Percentiles rank a stretch among this genome's conserved stretches.
Conservation (phyloP, 106 monocot genomes). For the Dioscorea zingiberensis region DNA sequence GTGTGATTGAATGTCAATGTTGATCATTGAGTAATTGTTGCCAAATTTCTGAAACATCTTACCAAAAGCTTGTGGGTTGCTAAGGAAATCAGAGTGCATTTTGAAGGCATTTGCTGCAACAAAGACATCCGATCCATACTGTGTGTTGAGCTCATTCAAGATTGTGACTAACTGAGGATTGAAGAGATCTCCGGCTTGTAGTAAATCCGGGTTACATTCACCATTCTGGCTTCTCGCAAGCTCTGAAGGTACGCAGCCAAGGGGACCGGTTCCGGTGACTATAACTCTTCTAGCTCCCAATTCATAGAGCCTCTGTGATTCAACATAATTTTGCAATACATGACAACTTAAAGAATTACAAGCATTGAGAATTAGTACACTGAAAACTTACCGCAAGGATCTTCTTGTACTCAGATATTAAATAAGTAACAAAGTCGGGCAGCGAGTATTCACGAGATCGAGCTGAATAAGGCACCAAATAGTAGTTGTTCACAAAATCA, state of each 20-base stretch:
- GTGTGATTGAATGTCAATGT: neutral
- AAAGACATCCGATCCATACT: slow-evolving; percentile 33
- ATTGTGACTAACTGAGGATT: slow-evolving; percentile 39
- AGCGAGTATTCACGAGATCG: slow-evolving; percentile 69
- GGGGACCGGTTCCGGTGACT: slow-evolving; percentile 42
- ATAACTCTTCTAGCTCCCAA: slow-evolving; percentile 32
- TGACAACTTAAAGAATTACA: neutral
- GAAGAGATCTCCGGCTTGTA: slow-evolving; percentile 39
- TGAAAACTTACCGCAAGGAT: slow-evolving; percentile 52
- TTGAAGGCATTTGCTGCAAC: slow-evolving; percentile 37
- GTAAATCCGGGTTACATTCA: slow-evolving; percentile 37
- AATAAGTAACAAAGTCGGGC: slow-evolving; percentile 60
- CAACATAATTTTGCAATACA: too few relatives aligned
- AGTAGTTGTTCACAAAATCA: slow-evolving; percentile 97
- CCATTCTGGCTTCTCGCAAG: slow-evolving; percentile 36
- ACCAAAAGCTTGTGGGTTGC: slow-evolving; percentile 50
- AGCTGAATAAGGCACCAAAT: slow-evolving; percentile 60
- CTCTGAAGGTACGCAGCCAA: slow-evolving; percentile 43
- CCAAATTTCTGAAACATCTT: neutral
- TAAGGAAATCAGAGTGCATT: slow-evolving; percentile 50
- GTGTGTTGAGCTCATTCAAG: slow-evolving; percentile 36
- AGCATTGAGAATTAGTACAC: neutral
- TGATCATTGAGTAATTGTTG: neutral
- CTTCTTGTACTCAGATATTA: slow-evolving; percentile 77
- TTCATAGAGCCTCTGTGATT: slow-evolving; percentile 45